Conservation (phyloP, 1,284 basidiomycete genomes). For the Cryptococcus amylolentus region DNA sequence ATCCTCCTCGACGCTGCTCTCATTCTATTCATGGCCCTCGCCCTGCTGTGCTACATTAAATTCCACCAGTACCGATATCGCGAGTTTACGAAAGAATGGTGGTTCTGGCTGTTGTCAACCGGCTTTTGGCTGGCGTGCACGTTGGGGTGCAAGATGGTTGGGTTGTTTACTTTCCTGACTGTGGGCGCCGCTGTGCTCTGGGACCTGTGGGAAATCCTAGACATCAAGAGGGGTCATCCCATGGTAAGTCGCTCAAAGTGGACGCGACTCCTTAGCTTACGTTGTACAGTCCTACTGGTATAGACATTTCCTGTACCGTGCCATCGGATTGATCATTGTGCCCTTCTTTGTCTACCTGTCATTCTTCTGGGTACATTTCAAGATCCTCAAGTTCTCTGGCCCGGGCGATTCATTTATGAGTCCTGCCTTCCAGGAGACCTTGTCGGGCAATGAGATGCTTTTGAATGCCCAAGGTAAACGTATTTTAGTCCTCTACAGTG, state of each 20-base stretch:
- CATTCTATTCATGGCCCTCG: constrained; percentile 92
- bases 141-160: constrained; percentile 98
- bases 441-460: constrained; percentile 86
- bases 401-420: constrained; percentile 97
- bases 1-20: constrained; percentile 92
- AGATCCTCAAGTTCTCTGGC: constrained; percentile 83
- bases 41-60: constrained; percentile 90
- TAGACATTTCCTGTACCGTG: constrained; percentile 83
- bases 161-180: constrained; percentile 83
- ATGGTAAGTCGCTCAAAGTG: constrained; percentile 60
- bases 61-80: constrained; percentile 94
- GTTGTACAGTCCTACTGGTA: constrained; percentile 72
- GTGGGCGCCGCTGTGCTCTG: constrained; percentile 87
- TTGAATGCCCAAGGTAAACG: constrained; percentile 77
- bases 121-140: constrained; percentile 92
- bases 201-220: constrained; percentile 93
- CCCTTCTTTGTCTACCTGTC: constrained; percentile 88
- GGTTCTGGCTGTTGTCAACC: constrained; percentile 88
- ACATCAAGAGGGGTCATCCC: constrained; percentile 68
- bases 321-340: constrained; percentile 78
- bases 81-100: constrained; percentile 85
- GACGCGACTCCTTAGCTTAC: neutral
- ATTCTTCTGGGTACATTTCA: constrained; percentile 96
- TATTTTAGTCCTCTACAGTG: neutral
- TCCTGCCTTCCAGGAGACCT: constrained; percentile 94